These are phyloP conservation scores for Plasmodium gonderi DNA, from an alignment of 169 alveolate species.

Conservation along the genomic window DNA sequence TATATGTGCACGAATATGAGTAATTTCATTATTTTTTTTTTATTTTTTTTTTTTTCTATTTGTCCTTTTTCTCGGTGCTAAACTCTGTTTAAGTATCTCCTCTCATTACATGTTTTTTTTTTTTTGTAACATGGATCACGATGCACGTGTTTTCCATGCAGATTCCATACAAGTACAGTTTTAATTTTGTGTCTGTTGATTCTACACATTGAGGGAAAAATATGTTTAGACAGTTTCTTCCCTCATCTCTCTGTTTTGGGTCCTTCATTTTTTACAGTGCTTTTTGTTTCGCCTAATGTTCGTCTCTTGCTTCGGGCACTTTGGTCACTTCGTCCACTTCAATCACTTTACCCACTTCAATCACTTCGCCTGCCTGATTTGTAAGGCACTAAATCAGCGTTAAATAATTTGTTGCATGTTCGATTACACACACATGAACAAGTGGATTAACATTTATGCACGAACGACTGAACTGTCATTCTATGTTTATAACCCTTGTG, in stretches of 20 bases:
- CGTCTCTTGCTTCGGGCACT: neutral
- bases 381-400: too few relatives aligned
- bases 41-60: too few relatives aligned
- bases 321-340: too few relatives aligned
- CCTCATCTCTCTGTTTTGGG: neutral
- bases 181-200: neutral
- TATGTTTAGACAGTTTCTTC: constrained; percentile 6
- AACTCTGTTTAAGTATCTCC: neutral
- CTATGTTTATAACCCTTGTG: neutral
- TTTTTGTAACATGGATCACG: constrained; percentile 1
- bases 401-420: too few relatives aligned
- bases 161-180: constrained; percentile 36
- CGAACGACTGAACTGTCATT: neutral
- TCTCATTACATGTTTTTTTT: neutral
- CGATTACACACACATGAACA: too few relatives aligned
- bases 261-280: neutral
- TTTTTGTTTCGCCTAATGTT: neutral
- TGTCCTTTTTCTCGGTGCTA: too few relatives aligned
- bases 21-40: too few relatives aligned
- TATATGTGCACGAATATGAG: too few relatives aligned
- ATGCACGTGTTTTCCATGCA: constrained; percentile 9
- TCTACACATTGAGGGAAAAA: constrained; percentile 25
- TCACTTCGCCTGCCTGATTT: too few relatives aligned
- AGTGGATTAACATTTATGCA: too few relatives aligned
- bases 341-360: too few relatives aligned